Conservation (phyloP, 2,329 filamentous ascomycete genomes). For the Cryphonectria radicalis region DNA sequence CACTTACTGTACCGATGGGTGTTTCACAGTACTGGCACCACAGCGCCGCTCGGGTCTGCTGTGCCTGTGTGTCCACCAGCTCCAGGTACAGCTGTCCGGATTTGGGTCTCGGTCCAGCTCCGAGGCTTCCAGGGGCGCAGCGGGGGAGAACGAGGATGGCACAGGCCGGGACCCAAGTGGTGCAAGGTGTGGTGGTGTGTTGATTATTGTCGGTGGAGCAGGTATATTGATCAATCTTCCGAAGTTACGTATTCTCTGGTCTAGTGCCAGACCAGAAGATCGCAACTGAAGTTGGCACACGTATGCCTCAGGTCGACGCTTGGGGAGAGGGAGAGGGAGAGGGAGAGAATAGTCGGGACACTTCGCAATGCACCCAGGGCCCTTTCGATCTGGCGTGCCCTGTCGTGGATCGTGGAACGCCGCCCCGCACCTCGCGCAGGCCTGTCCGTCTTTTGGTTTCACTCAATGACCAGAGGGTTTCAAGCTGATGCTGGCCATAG, state of each 20-base stretch:
- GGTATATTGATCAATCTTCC: conserved; percentile 1
- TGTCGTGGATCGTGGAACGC: not conserved
- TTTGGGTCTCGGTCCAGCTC: conserved; percentile 9
- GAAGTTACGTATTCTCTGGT: not conserved
- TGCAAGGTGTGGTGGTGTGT: not conserved
- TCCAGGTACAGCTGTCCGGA: not conserved
- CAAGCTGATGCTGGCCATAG: not conserved
- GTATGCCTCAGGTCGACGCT: not conserved
- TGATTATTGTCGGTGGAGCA: conserved; percentile 8
- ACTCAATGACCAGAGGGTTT: not conserved
- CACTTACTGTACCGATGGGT: not conserved
- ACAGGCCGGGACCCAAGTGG: conserved; percentile 2
- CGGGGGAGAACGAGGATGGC: not conserved
- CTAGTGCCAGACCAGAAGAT: not conserved
- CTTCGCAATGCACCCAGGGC: not conserved
- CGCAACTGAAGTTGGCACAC: not conserved
- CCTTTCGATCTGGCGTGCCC: not conserved
- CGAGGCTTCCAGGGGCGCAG: not conserved
- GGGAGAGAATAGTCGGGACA: not conserved
- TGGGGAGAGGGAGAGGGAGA: not conserved
- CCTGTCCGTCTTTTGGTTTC: not conserved
- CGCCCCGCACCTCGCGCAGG: not conserved
- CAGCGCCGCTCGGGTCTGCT: not conserved
- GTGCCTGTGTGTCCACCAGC: not conserved
- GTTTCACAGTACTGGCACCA: not conserved